Base-by-base conservation (phyloP, 768 basidiomycete genomes). In the Filobasidium wieringae region DNA sequence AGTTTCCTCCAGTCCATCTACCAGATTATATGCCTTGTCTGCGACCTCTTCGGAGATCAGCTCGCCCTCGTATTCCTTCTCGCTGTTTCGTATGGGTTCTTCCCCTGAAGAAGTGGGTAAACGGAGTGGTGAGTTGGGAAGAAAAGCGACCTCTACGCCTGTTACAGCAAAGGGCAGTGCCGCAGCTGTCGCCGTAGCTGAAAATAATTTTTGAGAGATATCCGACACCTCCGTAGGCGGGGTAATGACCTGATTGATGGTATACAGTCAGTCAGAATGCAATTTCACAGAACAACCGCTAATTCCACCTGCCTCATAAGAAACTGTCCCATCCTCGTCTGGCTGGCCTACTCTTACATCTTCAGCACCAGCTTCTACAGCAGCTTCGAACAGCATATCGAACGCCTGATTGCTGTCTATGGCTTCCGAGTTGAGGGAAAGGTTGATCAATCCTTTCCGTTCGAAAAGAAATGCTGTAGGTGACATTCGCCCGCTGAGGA, bases 311-410 rank as follows among this genome's bases (percentile, higher is more conserved):
- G 51, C 56, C 47, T 57, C 47, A 47, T 50, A 57, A 1, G 51
- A 24, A 15, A 7, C 22, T 11, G 30, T 26, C 30, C 17, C 63
- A 2, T 58, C 66, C 2, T 66, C 62, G 9, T 68, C 68, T 14
- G 58, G 51, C 26, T 59, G 57, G 0, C 62, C 43, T 29, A 68
- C 60, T 51, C 61, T 59, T 2, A 72, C 71, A 60, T 72, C 71
- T 51, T 72, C 69, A 22, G 71, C 71, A 6, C 71, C 71, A 30
- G 49, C 63, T 29, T 72, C 71, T 2, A 70, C 57, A 9, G 65
- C 68, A 5, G 68, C 37, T 12, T 72, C 71, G 51, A 71, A 72
- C 11, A 72, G 52, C 12, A 64, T 61, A n/a, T 72, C 71, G 50
- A 64, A 72, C 8, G 32, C 37, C 3, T 34, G 54, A 11, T 60